Evolutionary conservation across 2,329 filamentous ascomycete species (phyloP), one percentile per base, ranked within the genome.

Genomic region (Nothopassalora personata): DNA sequence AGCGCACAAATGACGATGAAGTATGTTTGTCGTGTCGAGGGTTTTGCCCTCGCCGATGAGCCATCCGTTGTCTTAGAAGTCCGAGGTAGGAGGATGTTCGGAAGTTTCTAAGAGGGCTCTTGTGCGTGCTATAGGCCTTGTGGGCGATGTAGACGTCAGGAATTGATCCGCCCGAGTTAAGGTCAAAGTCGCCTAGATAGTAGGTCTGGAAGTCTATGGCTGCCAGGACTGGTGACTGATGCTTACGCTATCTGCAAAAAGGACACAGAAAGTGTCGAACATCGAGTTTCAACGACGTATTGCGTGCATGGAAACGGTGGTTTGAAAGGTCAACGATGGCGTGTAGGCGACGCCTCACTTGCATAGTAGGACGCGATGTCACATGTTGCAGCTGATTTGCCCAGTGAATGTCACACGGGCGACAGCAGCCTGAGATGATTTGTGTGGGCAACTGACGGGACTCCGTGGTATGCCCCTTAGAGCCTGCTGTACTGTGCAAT

Each of bases 11-110:
- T 81, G 66, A 90, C 81, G 59, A 89, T 88, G 73, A 83, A 88
- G 74, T 86, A 88, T 52, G n/a, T 84, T 80, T 13, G 77, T 75
- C 0, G 88, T 87, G 61, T 81, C 81, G 47, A 92, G 77, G 0
- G 85, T 81, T 70, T 84, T 89, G 64, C 83, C 80, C 5, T 81
- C 72, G 15, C 87, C 86, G 46, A 90, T 80, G 10, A 92, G 81
- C 89, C 89, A 91, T 70, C 88, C 80, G 60, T 91, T 92, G 67
- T 89, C 86, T 1, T 80, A 76, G 62, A 91, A 88, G 2, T 23
- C 80, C 64, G 60, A 85, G 86, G 18, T 83, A 86, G 71, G 86
- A 92, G 88, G 89, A 92, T 2, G 85, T 85, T 2, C 89, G 89
- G 68, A 91, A 92, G 61, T 92, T 81, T 59, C 92, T 83, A 2